These are phyloP conservation scores for Pichia kluyveri DNA, from an alignment of 805 yeast genomes.

Conservation along the genomic window DNA sequence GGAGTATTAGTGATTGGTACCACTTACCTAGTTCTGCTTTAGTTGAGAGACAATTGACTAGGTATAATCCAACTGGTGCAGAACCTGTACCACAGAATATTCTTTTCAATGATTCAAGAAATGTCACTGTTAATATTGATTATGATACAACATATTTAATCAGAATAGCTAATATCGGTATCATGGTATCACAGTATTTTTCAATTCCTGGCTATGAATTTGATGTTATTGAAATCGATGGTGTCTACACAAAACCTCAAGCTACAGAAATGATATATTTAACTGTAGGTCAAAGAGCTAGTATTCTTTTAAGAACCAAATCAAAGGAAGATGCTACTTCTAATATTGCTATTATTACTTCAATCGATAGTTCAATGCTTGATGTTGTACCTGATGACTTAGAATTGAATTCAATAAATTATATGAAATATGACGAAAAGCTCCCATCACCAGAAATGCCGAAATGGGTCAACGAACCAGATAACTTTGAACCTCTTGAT, in stretches of 20 bases:
- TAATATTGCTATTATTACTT: conserved; percentile 55
- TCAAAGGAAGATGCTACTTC: conserved; percentile 22
- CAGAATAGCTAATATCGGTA: conserved; percentile 58
- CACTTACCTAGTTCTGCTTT: conserved; percentile 43
- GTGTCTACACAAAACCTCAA: conserved; percentile 54
- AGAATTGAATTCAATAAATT: conserved; percentile 44
- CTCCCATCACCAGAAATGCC: conserved; percentile 17
- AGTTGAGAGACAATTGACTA: conserved; percentile 39
- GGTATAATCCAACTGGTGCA: conserved; percentile 78
- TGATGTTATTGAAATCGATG: conserved; percentile 68
- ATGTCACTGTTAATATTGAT: conserved; percentile 45
- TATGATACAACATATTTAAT: conserved; percentile 55
- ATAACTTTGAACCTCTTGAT: conserved; percentile 29
- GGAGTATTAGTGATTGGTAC: conserved; percentile 57
- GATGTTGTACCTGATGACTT: conserved; percentile 58
- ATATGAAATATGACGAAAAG: conserved; percentile 39
- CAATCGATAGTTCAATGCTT: conserved; percentile 57
- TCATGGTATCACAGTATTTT: conserved; percentile 66
- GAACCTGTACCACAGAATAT: conserved; percentile 70
- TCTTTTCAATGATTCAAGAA: conserved; percentile 56
- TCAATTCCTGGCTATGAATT: conserved; percentile 64
- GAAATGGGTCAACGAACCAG: conserved; percentile 16
- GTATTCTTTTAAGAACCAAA: conserved; percentile 58
- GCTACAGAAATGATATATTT: conserved; percentile 48
- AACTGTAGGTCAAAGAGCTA: conserved; percentile 76